Conservation (phyloP, 768 basidiomycete species). For the Tulasnella sp. region DNA sequence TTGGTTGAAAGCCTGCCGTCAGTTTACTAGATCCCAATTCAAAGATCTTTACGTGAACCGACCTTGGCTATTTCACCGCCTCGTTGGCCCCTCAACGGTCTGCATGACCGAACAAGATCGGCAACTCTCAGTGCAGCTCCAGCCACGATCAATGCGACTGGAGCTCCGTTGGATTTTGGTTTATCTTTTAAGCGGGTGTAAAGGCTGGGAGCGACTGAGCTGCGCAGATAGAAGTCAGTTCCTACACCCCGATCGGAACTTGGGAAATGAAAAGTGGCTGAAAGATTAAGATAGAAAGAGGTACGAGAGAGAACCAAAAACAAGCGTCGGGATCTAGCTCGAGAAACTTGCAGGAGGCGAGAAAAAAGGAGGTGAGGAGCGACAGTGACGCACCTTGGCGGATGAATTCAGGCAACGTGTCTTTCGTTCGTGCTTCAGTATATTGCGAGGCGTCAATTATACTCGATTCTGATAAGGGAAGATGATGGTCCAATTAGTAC, state of each 20-base stretch:
- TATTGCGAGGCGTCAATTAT: slow-evolving; percentile 74
- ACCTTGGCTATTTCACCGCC: slow-evolving; percentile 86
- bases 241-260: not conserved
- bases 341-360: not conserved
- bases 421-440: slow-evolving; percentile 66
- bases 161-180: slow-evolving; percentile 75
- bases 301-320: not conserved
- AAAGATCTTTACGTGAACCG: slow-evolving; percentile 23
- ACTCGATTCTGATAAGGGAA: slow-evolving; percentile 23
- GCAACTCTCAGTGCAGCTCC: slow-evolving; percentile 90
- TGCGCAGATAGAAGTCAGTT: slow-evolving; percentile 3
- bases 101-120: slow-evolving; percentile 74
- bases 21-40: slow-evolving; percentile 11
- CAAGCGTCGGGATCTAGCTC: not conserved
- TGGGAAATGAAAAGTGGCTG: not conserved
- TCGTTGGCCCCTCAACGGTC: slow-evolving; percentile 70
- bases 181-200: slow-evolving; percentile 67
- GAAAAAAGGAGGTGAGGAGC: not conserved
- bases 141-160: slow-evolving; percentile 79
- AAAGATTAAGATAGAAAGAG: not conserved
- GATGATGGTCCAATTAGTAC: not conserved
- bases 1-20: not conserved
- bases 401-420: slow-evolving; percentile 72
- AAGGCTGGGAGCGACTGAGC: slow-evolving; percentile 61
- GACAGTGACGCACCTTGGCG: slow-evolving; percentile 54